phyloP scores from a whole-genome alignment of 345 rosid genomes.

The Eucalyptus regnans region DNA sequence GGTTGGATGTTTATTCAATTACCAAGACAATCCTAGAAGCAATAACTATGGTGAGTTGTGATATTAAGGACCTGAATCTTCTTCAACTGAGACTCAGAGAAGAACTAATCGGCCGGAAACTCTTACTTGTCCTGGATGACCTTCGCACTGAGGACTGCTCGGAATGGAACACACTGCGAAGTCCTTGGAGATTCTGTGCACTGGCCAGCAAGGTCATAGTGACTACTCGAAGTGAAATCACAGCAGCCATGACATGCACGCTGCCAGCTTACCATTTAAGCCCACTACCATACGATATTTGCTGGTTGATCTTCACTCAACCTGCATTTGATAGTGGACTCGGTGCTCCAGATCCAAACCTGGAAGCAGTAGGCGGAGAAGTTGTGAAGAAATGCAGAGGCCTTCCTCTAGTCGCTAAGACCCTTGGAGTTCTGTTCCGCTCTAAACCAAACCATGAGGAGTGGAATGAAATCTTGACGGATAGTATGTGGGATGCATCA shows the following conservation, averaged over 20 bases:
- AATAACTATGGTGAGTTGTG: background rate
- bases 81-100: constrained; percentile 8
- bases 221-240: constrained; percentile 5
- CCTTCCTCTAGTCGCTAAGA: constrained; percentile 28
- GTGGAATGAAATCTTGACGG: constrained; percentile 30
- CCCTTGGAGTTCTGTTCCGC: constrained; percentile 23
- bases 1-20: background rate
- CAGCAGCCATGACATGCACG: constrained; percentile 2
- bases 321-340: background rate
- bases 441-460: constrained; percentile 4
- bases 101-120: constrained; percentile 1
- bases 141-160: background rate
- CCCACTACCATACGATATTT: constrained; percentile 2
- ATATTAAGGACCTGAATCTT: background rate
- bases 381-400: constrained; percentile 26
- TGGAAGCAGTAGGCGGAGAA: constrained; percentile 10
- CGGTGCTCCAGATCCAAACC: background rate
- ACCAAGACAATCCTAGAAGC: constrained; percentile 9
- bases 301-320: background rate
- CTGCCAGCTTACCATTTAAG: constrained; percentile 1
- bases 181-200: background rate
- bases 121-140: constrained; percentile 18
- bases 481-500: constrained; percentile 28
- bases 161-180: constrained; percentile 6
- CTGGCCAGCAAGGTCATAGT: constrained; percentile 5